A percentile compares a stretch with the other conserved stretches of the same genome.
Evolutionary conservation across 352 stramenopile genomes (phyloP).

Genomic region (Thalassiosira pacifica): DNA sequence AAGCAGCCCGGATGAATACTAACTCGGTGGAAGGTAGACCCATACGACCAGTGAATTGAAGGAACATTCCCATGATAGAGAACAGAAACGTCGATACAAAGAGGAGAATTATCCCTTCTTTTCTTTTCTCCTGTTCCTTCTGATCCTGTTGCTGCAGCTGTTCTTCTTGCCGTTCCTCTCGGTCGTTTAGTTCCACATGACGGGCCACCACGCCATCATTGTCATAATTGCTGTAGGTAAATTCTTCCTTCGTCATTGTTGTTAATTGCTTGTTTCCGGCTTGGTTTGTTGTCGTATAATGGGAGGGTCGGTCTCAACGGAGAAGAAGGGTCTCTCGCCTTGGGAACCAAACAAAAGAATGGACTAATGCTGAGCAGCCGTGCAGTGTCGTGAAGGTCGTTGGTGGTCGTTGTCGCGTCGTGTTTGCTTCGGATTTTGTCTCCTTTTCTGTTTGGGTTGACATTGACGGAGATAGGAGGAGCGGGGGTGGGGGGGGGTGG

Average conservation of each 20-base stretch:
- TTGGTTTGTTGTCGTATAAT: background rate
- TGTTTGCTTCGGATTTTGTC: no score
- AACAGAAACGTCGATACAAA: slow-evolving; percentile 36
- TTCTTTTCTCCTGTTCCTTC: background rate
- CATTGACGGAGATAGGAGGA: no score
- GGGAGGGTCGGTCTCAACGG: no score
- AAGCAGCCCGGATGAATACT: slow-evolving; percentile 64
- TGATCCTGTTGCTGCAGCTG: background rate
- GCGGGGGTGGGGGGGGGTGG: no score
- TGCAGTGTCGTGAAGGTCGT: no score
- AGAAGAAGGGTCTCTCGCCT: no score
- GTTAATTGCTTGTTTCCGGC: background rate
- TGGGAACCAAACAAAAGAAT: no score
- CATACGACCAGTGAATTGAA: slow-evolving; percentile 21
- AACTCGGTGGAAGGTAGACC: slow-evolving; percentile 63
- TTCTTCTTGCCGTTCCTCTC: background rate
- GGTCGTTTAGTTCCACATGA: background rate
- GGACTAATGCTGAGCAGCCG: no score
- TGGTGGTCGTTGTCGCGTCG: no score
- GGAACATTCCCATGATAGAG: slow-evolving; percentile 30
- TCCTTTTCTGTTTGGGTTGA: no score
- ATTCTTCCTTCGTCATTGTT: background rate
- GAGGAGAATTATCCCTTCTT: slow-evolving; percentile 15
- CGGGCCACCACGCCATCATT: no score
- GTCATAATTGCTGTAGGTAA: no score